These are phyloP conservation scores for Paecilomyces sp. DNA, from an alignment of 2,329 filamentous ascomycete species.

Conservation along the genomic window DNA sequence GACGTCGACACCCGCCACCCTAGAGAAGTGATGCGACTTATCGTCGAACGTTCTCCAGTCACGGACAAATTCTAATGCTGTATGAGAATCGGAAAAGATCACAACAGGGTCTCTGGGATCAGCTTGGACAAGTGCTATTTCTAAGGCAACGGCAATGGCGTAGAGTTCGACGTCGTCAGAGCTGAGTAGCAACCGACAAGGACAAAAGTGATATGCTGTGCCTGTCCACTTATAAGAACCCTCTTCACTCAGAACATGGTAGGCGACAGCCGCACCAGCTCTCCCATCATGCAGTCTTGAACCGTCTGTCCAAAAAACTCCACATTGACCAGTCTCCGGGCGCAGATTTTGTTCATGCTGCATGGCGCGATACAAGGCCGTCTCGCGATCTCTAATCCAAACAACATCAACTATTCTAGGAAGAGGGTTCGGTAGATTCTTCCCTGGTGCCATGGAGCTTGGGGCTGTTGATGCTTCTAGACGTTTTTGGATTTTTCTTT, in stretches of 20 bases:
- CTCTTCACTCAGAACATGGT: neutral
- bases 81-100: neutral
- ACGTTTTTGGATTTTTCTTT: neutral
- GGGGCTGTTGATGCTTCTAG: neutral
- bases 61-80: neutral
- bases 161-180: neutral
- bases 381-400: neutral
- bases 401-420: neutral
- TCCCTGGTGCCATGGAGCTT: neutral
- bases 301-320: neutral
- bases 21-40: neutral
- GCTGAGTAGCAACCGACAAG: neutral
- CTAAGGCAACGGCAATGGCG: neutral
- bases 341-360: neutral
- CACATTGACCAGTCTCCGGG: neutral
- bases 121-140: neutral
- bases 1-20: neutral
- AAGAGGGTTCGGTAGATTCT: neutral
- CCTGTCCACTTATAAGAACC: neutral
- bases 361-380: neutral
- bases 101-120: neutral
- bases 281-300: neutral
- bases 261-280: neutral
- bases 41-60: neutral
- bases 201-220: neutral